Percentiles rank a stretch among this genome's conserved stretches.
Evolutionary conservation across 345 rosid species (phyloP).

Genomic region (Pelargonium nanum): DNA sequence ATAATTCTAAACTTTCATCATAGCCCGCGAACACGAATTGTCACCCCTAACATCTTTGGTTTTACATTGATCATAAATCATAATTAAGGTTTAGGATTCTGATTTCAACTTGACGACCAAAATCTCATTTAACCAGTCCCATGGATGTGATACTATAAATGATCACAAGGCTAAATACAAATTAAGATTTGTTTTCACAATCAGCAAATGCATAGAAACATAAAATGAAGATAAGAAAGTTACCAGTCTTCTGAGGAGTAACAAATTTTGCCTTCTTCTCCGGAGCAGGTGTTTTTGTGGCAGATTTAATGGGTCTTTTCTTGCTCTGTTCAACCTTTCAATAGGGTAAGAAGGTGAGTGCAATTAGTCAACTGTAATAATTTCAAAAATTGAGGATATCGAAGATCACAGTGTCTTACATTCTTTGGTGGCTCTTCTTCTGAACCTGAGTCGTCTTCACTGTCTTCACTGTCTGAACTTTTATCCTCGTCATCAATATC

Average conservation of each 20-base stretch:
- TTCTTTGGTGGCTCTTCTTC: slow-evolving; percentile 36
- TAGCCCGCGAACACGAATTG: too few relatives aligned
- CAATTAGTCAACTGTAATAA: neutral
- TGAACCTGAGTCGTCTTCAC: slow-evolving; percentile 21
- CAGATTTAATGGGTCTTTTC: slow-evolving; percentile 55
- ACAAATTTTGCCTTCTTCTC: slow-evolving; percentile 63
- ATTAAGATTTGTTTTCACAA: neutral
- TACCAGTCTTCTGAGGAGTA: slow-evolving; percentile 69
- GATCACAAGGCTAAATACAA: neutral
- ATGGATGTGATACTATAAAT: too few relatives aligned
- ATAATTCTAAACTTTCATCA: too few relatives aligned
- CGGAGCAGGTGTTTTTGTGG: slow-evolving; percentile 30
- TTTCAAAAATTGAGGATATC: neutral
- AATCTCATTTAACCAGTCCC: too few relatives aligned
- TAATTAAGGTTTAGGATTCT: too few relatives aligned
- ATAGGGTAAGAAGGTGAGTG: neutral
- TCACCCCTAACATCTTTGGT: too few relatives aligned
- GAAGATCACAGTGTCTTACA: slow-evolving; percentile 19
- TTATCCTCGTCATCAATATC: slow-evolving; percentile 14
- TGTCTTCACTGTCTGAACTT: slow-evolving; percentile 16
- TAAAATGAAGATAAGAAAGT: slow-evolving; percentile 1
- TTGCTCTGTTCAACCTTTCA: slow-evolving; percentile 42
- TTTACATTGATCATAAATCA: neutral
- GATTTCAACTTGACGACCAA: too few relatives aligned
- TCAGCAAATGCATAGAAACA: neutral